A percentile compares a stretch with the other conserved stretches of the same genome.
Conservation (phyloP, 805 yeast genomes). For the Yamadazyma sp. region DNA sequence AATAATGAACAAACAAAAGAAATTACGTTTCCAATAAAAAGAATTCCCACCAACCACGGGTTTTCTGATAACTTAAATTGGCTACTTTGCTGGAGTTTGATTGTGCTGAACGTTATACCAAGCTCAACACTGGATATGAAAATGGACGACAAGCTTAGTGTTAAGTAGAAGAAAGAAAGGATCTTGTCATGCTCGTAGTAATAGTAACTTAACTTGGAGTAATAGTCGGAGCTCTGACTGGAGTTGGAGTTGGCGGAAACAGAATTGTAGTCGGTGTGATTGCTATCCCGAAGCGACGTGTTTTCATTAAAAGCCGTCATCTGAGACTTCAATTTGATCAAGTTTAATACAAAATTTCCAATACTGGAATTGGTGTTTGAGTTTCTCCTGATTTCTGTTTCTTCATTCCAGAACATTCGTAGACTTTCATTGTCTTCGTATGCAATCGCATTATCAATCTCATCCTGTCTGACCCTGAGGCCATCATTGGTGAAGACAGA, state of each 20-base stretch:
- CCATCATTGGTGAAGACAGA: constrained; percentile 15
- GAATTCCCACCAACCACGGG: constrained; percentile 30
- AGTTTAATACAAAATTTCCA: constrained; percentile 10
- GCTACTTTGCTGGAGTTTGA: constrained; percentile 19
- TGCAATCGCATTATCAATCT: constrained; percentile 15
- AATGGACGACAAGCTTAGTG: constrained; percentile 32
- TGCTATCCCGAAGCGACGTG: constrained; percentile 7
- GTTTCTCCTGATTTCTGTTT: constrained; percentile 1
- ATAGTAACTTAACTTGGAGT: constrained; percentile 26
- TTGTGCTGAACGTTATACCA: constrained; percentile 37
- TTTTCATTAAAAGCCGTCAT: constrained; percentile 7
- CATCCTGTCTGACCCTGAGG: constrained; percentile 5
- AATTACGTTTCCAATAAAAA: constrained; percentile 32
- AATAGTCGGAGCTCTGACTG: constrained; percentile 27
- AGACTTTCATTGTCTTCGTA: constrained; percentile 19
- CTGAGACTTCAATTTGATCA: constrained; percentile 6
- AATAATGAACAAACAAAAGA: constrained; percentile 34
- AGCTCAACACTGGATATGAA: constrained; percentile 41
- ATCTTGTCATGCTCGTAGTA: constrained; percentile 37
- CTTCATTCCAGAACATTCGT: constrained; percentile 16
- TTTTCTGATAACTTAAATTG: constrained; percentile 30
- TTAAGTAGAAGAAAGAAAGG: constrained; percentile 31
- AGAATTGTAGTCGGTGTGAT: constrained; percentile 6
- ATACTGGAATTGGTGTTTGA: background rate
- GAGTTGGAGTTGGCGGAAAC: constrained; percentile 26